Evolutionary conservation across 2,329 filamentous ascomycete genomes (phyloP).

Genomic region (Colletotrichum cereale): DNA sequence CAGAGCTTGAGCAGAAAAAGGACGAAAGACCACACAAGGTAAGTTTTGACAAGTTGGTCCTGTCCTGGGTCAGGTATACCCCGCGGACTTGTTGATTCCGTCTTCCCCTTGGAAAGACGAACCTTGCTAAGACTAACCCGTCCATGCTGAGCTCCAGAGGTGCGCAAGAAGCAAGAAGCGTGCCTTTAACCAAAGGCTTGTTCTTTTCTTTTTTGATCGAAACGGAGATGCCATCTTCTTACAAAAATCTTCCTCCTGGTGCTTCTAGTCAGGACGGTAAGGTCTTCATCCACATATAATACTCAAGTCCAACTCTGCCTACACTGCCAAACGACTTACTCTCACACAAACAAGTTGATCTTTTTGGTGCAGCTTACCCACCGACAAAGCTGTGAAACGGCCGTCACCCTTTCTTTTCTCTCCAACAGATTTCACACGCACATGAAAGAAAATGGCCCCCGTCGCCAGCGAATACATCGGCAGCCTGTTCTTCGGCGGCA

Average conservation of each 20-base stretch:
- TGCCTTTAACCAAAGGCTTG: background rate
- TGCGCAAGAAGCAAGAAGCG: background rate
- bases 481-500: background rate
- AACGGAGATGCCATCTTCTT: background rate
- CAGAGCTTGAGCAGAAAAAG: background rate
- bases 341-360: background rate
- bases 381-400: no score
- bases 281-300: background rate
- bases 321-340: background rate
- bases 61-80: background rate
- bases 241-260: no score
- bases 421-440: no score
- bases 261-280: background rate
- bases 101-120: background rate
- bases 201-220: background rate
- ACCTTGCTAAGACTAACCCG: background rate
- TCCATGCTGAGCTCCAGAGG: background rate
- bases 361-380: background rate
- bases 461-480: background rate
- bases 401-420: no score
- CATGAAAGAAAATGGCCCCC: background rate
- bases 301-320: background rate
- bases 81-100: background rate
- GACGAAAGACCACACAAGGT: background rate
- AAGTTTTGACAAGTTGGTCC: background rate